These are phyloP conservation scores for Trichoderma brevicompactum DNA, from an alignment of 2,329 filamentous ascomycete genomes.

Conservation along the genomic window DNA sequence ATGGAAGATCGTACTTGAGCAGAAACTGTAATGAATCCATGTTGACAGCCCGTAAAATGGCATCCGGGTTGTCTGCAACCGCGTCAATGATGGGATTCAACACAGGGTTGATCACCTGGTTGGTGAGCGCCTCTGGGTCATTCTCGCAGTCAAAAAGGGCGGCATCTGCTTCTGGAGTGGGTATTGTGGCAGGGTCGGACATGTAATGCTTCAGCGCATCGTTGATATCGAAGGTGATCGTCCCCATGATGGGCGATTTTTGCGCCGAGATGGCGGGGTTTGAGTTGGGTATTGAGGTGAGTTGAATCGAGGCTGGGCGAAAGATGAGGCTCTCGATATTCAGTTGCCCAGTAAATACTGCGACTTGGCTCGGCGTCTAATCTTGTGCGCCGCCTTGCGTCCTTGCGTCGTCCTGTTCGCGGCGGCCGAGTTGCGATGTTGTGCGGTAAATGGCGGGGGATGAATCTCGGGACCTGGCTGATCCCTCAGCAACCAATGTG, in stretches of 20 bases:
- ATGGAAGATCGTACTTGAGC: slow-evolving; percentile 80
- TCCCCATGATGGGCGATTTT: slow-evolving; percentile 60
- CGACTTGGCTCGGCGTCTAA: slow-evolving; percentile 1
- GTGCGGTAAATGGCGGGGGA: slow-evolving; percentile 26
- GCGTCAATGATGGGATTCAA: slow-evolving; percentile 92
- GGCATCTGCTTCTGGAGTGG: slow-evolving; percentile 83
- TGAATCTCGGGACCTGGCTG: slow-evolving; percentile 26
- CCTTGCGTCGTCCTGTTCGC: neutral
- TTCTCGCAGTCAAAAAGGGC: slow-evolving; percentile 89
- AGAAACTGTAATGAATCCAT: slow-evolving; percentile 96
- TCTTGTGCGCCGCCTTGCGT: neutral
- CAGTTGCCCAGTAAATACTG: neutral
- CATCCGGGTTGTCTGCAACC: slow-evolving; percentile 88
- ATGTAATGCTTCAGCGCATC: slow-evolving; percentile 96
- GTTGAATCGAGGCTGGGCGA: neutral
- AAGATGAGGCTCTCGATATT: neutral
- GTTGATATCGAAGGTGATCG: slow-evolving; percentile 92
- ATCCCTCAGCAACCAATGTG: slow-evolving; percentile 38
- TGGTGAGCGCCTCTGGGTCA: slow-evolving; percentile 82
- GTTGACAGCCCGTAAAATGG: slow-evolving; percentile 74
- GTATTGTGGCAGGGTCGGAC: slow-evolving; percentile 83
- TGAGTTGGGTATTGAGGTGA: neutral
- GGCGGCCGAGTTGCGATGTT: slow-evolving; percentile 2
- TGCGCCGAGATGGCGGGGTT: slow-evolving; percentile 32
- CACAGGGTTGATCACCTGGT: slow-evolving; percentile 77